Base-by-base conservation (phyloP, 768 basidiomycete genomes). In the Lactarius pseudohatsudake region DNA sequence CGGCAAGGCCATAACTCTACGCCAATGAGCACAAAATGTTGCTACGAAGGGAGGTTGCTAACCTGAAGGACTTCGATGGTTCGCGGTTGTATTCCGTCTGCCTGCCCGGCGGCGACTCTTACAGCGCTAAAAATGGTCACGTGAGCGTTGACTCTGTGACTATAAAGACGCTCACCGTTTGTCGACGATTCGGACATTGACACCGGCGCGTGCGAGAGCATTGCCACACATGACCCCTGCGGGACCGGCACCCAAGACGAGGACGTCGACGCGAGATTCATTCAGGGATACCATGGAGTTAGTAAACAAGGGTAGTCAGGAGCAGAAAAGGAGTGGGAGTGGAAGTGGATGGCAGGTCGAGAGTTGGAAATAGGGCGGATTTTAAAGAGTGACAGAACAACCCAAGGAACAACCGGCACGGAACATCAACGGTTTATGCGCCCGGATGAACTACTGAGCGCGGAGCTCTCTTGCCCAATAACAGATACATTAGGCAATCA, bases 1-100 rank as follows among this genome's bases (percentile, higher is more conserved):
- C 86, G 0, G 84, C 88, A 7, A 92, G 81, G 7, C 90, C 91
- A 76, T 92, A 92, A 68, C 90, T 92, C 90, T 92, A 60, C 13
- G 10, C 30, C 34, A 28, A 61, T 56, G 1, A 53, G 34, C 43
- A 68, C 30, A 28, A 34, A 43, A 30, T 22, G 3, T 8, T 36
- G 28, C 22, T 41, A 11, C 50, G 3, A n/a, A 26, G 10, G 13
- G 32, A 18, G 4, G 18, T 2, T 40, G 20, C 72, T 32, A 30
- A 76, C 83, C 74, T 84, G 81, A 32, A 85, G 72, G 13, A 85
- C 81, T 69, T 85, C 84, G 59, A 83, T 79, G 2, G 84, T 84
- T 32, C 84, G 79, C 2, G 84, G 82, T 61, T 84, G 82, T 57
- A 85, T 83, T 40, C 84, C 84, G 65, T 85, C 84, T 2, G 85